Evolutionary conservation across 768 basidiomycete genomes (phyloP), one percentile per base, ranked within the genome.

Genomic region (Sarcodon sp.): DNA sequence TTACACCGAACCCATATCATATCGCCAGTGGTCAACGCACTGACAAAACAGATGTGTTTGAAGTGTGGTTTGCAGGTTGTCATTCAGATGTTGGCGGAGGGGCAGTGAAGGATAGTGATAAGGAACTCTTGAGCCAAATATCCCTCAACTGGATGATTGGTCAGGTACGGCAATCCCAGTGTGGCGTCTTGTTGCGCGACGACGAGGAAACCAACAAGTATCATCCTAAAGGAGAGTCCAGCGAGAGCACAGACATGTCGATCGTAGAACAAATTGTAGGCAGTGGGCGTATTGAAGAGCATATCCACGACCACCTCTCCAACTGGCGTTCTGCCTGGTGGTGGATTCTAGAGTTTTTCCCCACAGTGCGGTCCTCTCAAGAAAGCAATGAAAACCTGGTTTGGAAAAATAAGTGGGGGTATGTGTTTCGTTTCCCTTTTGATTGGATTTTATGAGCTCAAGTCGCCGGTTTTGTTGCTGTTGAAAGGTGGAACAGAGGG

Each of bases 41-140:
- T 4, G 21, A 2, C 21, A 2, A 27, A 27, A 4, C 21, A 2
- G 21, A 87, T 60, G 77, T 86, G 12, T 57, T 79, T 9, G 87
- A 90, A 59, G 84, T 88, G 2, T 90, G 86, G 86, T 90, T 90
- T 55, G 55, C 76, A 6, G 87, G 87, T 1, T 76, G 77, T 52
- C 87, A 88, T 53, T 75, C 75, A 43, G 83, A 85, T 83, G 53
- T 31, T 11, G 71, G 63, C 18, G 8, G 87, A 11, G 80, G 82
- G 13, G 61, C 66, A 7, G 74, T 75, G 2, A 41, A 56, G 3
- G 72, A 85, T 52, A 4, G 21, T 27, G 72, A 85, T 52, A 61
- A 50, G 8, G 61, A 68, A 48, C 67, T 67, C 7, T 69, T 89
- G 6, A 64, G 76, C 1, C 72, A 83, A 54, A 77, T 85, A 53